Evolutionary conservation across 2,329 filamentous ascomycete genomes (phyloP).

Genomic region (Colletotrichum spinosum): DNA sequence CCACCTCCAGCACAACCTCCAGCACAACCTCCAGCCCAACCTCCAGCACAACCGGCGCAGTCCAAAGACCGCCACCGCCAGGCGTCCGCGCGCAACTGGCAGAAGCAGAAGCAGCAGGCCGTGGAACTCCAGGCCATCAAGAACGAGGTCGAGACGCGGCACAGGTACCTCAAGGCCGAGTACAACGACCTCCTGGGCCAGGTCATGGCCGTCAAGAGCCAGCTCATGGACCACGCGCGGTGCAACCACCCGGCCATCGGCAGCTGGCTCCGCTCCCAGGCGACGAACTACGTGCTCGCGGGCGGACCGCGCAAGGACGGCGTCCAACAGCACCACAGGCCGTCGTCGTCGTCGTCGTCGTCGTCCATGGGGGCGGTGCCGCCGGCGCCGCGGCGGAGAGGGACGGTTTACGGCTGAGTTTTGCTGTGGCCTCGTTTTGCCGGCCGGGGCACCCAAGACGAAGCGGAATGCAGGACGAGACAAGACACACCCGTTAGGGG

Average conservation of each 20-base stretch:
- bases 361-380: too few relatives aligned
- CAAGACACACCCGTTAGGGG: too few relatives aligned
- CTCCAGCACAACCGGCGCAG: not conserved
- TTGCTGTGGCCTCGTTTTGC: too few relatives aligned
- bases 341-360: too few relatives aligned
- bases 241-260: conserved; percentile 30
- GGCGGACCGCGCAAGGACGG: not conserved
- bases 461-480: too few relatives aligned
- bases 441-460: too few relatives aligned
- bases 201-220: conserved; percentile 25
- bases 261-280: conserved; percentile 25
- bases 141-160: conserved; percentile 8
- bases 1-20: not conserved
- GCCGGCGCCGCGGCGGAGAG: too few relatives aligned
- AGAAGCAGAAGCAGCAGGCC: conserved; percentile 26
- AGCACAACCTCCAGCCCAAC: too few relatives aligned
- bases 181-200: conserved; percentile 12
- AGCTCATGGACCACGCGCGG: conserved; percentile 25
- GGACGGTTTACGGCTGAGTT: too few relatives aligned
- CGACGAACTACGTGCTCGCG: conserved; percentile 2
- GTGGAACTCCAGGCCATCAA: conserved; percentile 21
- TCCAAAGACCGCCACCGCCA: conserved; percentile 25
- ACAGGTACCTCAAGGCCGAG: conserved; percentile 15
- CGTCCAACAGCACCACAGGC: too few relatives aligned
- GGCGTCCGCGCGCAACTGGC: conserved; percentile 35